Evolutionary conservation across 1,284 basidiomycete species (phyloP).

Genomic region (Paramarasmius palmivorus): DNA sequence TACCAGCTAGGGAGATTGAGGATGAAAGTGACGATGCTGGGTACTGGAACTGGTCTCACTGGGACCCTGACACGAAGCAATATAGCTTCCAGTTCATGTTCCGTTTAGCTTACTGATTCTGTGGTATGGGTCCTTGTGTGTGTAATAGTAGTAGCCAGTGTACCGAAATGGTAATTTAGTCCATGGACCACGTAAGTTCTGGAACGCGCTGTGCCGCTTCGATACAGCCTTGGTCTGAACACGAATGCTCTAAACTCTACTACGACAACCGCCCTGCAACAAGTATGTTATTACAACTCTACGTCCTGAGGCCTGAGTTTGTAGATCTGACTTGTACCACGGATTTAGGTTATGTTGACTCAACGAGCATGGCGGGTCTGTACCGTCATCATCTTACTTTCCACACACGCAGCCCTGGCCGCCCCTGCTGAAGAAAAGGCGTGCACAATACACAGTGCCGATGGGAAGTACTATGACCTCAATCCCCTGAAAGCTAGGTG

Average conservation of each 20-base stretch:
- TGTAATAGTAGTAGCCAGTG: constrained; percentile 9
- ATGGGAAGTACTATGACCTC: not conserved
- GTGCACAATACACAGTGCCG: not conserved
- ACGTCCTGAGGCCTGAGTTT: no score
- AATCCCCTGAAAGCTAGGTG: not conserved
- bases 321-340: no score
- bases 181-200: no score
- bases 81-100: constrained; percentile 96
- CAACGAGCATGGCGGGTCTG: no score
- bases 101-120: constrained; percentile 59
- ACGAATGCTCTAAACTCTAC: no score
- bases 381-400: no score
- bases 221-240: not conserved
- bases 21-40: constrained; percentile 89
- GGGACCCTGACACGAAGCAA: constrained; percentile 96
- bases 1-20: constrained; percentile 96
- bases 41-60: constrained; percentile 95
- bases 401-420: no score
- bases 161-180: not conserved
- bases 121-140: constrained; percentile 7
- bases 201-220: not conserved
- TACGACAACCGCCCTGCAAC: no score
- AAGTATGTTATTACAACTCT: no score
- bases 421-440: not conserved
- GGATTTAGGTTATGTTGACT: not conserved